phyloP scores from a whole-genome alignment of 202 grass and related monocot genomes.

The Eragrostis tef region DNA sequence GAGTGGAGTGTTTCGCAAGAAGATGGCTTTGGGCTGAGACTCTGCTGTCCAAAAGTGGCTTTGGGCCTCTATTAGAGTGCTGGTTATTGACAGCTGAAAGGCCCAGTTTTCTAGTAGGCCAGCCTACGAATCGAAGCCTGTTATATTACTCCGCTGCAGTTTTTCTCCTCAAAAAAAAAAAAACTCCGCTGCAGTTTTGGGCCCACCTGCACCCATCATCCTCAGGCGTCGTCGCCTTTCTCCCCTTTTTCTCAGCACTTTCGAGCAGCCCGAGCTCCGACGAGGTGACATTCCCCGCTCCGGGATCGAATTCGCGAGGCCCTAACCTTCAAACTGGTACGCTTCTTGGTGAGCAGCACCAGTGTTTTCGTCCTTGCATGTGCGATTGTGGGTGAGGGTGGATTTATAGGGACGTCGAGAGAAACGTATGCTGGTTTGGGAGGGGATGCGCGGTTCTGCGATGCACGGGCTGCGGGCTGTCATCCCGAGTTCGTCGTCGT shows the following conservation, averaged over 20 bases:
- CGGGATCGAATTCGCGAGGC: not conserved
- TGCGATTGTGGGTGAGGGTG: slow-evolving; percentile 17
- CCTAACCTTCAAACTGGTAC: not conserved
- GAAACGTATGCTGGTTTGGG: not conserved
- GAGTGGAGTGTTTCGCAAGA: slow-evolving; percentile 51
- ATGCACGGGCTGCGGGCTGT: not conserved
- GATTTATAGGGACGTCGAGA: too few species aligned
- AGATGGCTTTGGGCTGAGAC: slow-evolving; percentile 8
- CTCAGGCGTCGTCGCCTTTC: too few species aligned
- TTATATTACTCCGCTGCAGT: too few species aligned
- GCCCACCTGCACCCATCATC: too few species aligned
- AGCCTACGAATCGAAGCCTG: too few species aligned
- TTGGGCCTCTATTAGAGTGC: not conserved
- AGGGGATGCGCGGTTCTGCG: not conserved
- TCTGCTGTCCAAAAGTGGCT: not conserved
- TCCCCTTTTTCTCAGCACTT: not conserved
- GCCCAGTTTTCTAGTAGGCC: not conserved
- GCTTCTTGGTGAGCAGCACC: not conserved
- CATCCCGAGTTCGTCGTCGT: too few species aligned
- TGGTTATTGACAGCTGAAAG: not conserved
- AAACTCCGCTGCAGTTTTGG: too few species aligned
- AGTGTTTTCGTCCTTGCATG: not conserved
- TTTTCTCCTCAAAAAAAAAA: too few species aligned
- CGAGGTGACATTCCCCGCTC: not conserved
- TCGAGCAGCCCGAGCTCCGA: not conserved